Percentiles rank a stretch among this genome's conserved stretches.
phyloP scores from a whole-genome alignment of 176 grass and related monocot genomes.

The Echinochloa phyllopogon region DNA sequence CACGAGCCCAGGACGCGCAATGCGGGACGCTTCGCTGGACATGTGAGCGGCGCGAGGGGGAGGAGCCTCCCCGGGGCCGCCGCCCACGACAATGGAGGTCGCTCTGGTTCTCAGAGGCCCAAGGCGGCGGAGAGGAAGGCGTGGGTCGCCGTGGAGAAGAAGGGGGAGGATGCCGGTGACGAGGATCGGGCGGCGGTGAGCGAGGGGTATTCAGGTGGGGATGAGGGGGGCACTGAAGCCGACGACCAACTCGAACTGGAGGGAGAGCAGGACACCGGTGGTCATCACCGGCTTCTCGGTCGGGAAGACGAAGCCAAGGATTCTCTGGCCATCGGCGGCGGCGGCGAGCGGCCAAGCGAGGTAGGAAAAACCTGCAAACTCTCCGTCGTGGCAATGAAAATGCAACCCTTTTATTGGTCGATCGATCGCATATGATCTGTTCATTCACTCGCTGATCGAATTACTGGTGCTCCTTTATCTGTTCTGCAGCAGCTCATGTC shows the following conservation, averaged over 20 bases:
- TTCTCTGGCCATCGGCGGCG: not conserved
- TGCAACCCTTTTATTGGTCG: not conserved
- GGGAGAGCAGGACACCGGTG: not conserved
- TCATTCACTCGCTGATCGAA: not conserved
- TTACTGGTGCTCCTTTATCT: not conserved
- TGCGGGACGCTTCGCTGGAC: constrained; percentile 9
- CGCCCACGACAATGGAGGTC: not conserved
- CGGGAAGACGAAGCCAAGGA: not conserved
- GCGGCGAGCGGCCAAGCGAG: not conserved
- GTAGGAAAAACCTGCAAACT: not conserved
- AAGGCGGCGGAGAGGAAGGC: constrained; percentile 28
- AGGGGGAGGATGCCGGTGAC: not conserved
- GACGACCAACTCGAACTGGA: constrained; percentile 20
- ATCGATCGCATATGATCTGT: not conserved
- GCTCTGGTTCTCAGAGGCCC: not conserved
- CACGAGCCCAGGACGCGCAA: not conserved
- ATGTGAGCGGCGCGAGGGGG: not conserved
- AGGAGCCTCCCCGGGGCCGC: not conserved
- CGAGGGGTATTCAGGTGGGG: constrained; percentile 29
- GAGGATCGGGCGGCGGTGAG: constrained; percentile 14
- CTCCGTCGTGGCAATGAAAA: not conserved
- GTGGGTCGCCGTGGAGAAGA: constrained; percentile 54
- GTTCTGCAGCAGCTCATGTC: constrained; percentile 7
- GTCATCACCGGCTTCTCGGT: not conserved
- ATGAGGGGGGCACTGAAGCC: constrained; percentile 17